Evolutionary conservation across 2,329 filamentous ascomycete species (phyloP), one percentile per base, ranked within the genome.

Genomic region (Penicillium frequentans): DNA sequence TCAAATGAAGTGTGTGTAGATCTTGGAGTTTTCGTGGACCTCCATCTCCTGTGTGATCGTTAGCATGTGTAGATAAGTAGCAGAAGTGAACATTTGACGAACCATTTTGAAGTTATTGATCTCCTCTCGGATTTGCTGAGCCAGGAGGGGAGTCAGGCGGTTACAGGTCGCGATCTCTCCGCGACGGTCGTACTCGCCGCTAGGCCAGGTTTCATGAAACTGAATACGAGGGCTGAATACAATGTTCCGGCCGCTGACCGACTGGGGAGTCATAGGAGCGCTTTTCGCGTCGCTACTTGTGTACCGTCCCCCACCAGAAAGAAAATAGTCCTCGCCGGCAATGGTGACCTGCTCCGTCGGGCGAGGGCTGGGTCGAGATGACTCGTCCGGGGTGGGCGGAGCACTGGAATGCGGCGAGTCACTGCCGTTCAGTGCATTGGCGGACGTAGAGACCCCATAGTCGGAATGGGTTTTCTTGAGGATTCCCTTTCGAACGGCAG

Each of bases 1-100:
- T 93, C 86, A 99, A 83, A 99, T 98, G 85, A 99, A 99, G 84
- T 99, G 95, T 68, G 95, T 99, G 82, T 99, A 97, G 71, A 97
- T 93, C 81, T 98, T 99, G 65, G 95, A 98, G 74, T 89, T 91
- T 79, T 98, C 95, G 76, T 99, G 95, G 70, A 99, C 95, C 82
- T 98, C 95, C 95, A 99, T 99, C 81, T 99, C 95, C 95, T 98
- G 61, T 39, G 16, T 6, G 39, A 85, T 75, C 84, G 80, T 64
- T 35, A 59, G 64, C 55, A 52, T 54, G 5, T 45, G 44, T n/a
- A 35, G 16, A 2, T 27, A 27, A 9, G n/a, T 2, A 33, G 33
- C 23, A 16, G 9, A n/a, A 11, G 24, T 24, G 26, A 14, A 26
- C 1, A 14, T 44, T 39, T n/a, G 27, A 77, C 87, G 60, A 80